Evolutionary conservation across 2,329 filamentous ascomycete genomes (phyloP).

Genomic region (Ophiostoma montium): DNA sequence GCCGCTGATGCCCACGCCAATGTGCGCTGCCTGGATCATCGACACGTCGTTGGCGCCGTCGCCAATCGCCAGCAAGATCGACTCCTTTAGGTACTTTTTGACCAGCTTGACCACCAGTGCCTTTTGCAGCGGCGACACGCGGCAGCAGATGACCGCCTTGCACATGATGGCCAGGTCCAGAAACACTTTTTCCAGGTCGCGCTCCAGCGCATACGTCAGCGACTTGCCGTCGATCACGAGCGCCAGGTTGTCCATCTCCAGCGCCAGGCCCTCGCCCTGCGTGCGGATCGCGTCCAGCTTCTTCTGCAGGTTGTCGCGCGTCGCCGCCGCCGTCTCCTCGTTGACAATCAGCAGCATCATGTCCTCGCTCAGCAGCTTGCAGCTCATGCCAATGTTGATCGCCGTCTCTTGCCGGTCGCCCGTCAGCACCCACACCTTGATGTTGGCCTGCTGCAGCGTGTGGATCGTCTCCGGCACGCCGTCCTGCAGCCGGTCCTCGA

Average conservation of each 20-base stretch:
- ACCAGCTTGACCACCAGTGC: constrained; percentile 96
- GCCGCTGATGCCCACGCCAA: constrained; percentile 94
- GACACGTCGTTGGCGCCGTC: constrained; percentile 99
- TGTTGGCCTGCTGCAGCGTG: constrained; percentile 87
- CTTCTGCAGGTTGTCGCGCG: constrained; percentile 79
- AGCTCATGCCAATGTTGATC: constrained; percentile 99
- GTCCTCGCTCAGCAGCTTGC: constrained; percentile 94
- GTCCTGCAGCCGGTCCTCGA: constrained; percentile 92
- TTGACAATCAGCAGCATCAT: constrained; percentile 98
- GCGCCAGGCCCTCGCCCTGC: constrained; percentile 57
- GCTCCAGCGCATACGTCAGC: constrained; percentile 82
- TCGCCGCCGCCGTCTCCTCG: constrained; percentile 66
- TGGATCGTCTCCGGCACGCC: constrained; percentile 97
- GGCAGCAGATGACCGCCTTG: constrained; percentile 97
- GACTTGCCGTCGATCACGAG: constrained; percentile 95
- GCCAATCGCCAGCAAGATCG: constrained; percentile 87
- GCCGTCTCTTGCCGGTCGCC: constrained; percentile 96
- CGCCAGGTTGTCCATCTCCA: constrained; percentile 71
- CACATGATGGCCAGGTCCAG: constrained; percentile 87
- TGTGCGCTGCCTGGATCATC: constrained; percentile 98
- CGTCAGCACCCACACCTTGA: constrained; percentile 97
- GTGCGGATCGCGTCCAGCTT: constrained; percentile 83
- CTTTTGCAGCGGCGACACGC: constrained; percentile 94
- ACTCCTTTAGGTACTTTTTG: constrained; percentile 78
- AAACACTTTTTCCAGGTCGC: constrained; percentile 85